Evolutionary conservation across 306 rosid genomes (phyloP).

Genomic region (Alnus rubra): DNA sequence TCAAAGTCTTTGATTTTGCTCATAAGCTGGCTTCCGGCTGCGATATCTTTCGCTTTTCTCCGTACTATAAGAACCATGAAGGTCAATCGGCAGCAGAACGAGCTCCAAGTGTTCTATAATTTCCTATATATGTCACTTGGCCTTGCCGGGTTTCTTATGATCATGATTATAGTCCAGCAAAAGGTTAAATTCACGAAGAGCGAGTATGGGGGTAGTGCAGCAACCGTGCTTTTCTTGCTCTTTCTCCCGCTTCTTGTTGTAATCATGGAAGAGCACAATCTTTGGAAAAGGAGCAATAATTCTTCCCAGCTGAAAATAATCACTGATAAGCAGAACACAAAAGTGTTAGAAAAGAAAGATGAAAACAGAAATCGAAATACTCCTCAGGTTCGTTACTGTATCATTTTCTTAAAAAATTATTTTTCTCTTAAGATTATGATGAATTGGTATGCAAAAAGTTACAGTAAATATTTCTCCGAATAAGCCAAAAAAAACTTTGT

Average conservation of each 20-base stretch:
- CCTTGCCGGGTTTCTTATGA: constrained; percentile 59
- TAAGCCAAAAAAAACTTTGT: too few relatives aligned
- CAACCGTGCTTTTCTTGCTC: constrained; percentile 45
- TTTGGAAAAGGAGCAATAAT: constrained; percentile 19
- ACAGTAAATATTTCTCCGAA: too few relatives aligned
- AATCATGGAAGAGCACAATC: constrained; percentile 40
- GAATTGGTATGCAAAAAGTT: too few relatives aligned
- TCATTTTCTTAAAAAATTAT: too few relatives aligned
- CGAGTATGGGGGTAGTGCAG: constrained; percentile 52
- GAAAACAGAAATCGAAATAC: too few relatives aligned
- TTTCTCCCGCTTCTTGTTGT: constrained; percentile 61
- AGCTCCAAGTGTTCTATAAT: constrained; percentile 55
- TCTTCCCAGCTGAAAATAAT: constrained; percentile 24
- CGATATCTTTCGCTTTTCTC: constrained; percentile 51
- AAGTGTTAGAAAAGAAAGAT: neutral
- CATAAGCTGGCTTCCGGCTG: constrained; percentile 74
- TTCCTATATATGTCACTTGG: constrained; percentile 59
- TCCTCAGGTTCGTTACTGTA: too few relatives aligned
- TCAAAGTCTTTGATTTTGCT: constrained; percentile 51
- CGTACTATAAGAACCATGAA: constrained; percentile 51
- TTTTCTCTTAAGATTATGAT: too few relatives aligned
- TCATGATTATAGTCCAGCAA: constrained; percentile 53
- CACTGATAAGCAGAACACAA: constrained; percentile 18
- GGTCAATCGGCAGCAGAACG: constrained; percentile 39
- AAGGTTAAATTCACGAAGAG: constrained; percentile 33